Evolutionary conservation across 129 eudicot genomes (phyloP).

Genomic region (Artemisia annua): DNA sequence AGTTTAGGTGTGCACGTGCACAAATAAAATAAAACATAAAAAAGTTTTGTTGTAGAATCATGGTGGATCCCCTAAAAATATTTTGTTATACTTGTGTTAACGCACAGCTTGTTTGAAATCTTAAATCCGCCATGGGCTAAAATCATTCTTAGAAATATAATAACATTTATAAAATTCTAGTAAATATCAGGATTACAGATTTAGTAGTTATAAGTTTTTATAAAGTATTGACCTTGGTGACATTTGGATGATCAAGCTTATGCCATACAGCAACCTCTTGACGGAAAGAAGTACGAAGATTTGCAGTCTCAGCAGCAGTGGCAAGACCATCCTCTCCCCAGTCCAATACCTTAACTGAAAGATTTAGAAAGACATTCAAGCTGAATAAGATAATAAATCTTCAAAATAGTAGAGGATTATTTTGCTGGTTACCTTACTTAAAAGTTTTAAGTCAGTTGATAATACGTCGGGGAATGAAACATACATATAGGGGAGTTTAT

Average conservation of each 20-base stretch:
- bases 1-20: too few species aligned
- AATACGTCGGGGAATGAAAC: too few species aligned
- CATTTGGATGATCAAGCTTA: constrained; percentile 95
- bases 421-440: too few species aligned
- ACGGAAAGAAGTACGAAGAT: constrained; percentile 75
- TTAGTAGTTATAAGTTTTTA: not conserved
- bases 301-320: constrained; percentile 68
- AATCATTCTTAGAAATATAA: not conserved
- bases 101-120: not conserved
- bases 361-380: constrained; percentile 13
- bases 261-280: constrained; percentile 98
- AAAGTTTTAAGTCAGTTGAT: too few species aligned
- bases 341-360: constrained; percentile 81
- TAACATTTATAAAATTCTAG: not conserved
- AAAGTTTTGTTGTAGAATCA: too few species aligned
- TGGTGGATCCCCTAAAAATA: too few species aligned
- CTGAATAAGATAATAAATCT: not conserved
- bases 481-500: too few species aligned
- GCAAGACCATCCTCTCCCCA: constrained; percentile 98
- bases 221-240: constrained; percentile 63
- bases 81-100: too few species aligned
- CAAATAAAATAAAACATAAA: too few species aligned
- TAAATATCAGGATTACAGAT: not conserved
- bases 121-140: not conserved
- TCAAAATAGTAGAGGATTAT: not conserved